Evolutionary conservation across 495 filamentous ascomycete species (phyloP), one percentile per base, ranked within the genome.

Genomic region (Xylaria nigripes): DNA sequence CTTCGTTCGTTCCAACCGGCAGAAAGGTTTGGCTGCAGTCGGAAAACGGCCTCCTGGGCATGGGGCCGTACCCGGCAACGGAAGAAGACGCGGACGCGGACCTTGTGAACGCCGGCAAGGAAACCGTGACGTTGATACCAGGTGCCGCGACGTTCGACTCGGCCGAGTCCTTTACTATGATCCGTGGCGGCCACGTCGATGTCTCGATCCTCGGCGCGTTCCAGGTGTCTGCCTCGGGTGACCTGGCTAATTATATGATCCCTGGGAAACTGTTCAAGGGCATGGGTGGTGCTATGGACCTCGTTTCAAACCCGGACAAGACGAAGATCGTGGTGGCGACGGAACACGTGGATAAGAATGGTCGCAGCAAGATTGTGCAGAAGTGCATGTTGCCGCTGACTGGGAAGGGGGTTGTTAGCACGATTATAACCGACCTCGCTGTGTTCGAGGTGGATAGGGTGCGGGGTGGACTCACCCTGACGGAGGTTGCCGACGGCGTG

Each of bases 221-320:
- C 56, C 80, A 83, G 58, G 80, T 83, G 22, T 76, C 74, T 21
- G 80, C 76, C 0, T 65, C 70, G 6, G 80, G 80, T 16, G 80
- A 83, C 59, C 58, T 83, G 45, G 80, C 80, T 18, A 83, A 83
- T 62, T 83, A 80, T 67, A 83, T 83, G 80, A 76, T 83, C 50
- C 80, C 80, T 0, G 80, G 80, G 15, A 82, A 81, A 64, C 71
- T 75, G 47, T 76, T 84, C 67, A 83, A 82, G 72, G 80, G 80
- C 21, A 82, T 83, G 73, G 80, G 80, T 41, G 80, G 80, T 9
- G 80, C 80, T 13, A 83, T 83, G 80, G 80, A 83, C 61, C 69
- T 83, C 27, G 79, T 82, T 15, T 77, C 72, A 19, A 81, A 82
- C 61, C 80, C 80, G 24, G 73, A 80, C 49, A 69, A 64, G 47